Evolutionary conservation across 441 rosid species (phyloP), one percentile per base, ranked within the genome.

Genomic region (Eugenia klotzschiana): DNA sequence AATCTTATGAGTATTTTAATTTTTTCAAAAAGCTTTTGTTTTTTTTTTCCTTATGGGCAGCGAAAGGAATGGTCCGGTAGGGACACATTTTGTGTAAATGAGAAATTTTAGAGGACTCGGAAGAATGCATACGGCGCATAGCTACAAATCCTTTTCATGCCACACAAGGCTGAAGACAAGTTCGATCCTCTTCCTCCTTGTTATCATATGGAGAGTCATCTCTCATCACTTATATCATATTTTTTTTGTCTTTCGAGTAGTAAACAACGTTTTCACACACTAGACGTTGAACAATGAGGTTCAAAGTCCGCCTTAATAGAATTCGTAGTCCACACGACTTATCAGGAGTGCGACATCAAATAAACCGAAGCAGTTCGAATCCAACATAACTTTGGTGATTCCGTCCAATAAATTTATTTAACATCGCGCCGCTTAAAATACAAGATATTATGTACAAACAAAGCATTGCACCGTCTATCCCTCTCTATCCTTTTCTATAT

Each of bases 271-370:
- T 64, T 16, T 18, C 74, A 64, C 13, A 64, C 7, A 5, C 74
- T 18, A 33, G 74, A 10, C 3, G n/a, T 5, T 13, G n/a, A 18
- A 64, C n/a, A 8, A 33, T 5, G 43, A 29, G 13, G n/a, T 64
- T 13, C n/a, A 9, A 64, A 29, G 18, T 64, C 43, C n/a, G 10
- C 7, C 43, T 29, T 18, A 2, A 16, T 2, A 22, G 0, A 64
- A 29, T 29, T 10, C n/a, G 0, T 16, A 29, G 5, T 18, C n/a
- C 20, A 33, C 43, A 33, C 1, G 0, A 18, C n/a, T 4, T 6
- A 0, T 29, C 18, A 29, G 14, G 3, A 8, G 3, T 29, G 23
- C 16, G 18, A 4, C 4, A 18, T 64, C 77, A 33, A 33, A 18
- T 23, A 33, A 33, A 64, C 0, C 10, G n/a, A 2, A 33, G 22